Evolutionary conservation across 2,329 filamentous ascomycete species (phyloP).

Genomic region (Cyphellophora europaea): DNA sequence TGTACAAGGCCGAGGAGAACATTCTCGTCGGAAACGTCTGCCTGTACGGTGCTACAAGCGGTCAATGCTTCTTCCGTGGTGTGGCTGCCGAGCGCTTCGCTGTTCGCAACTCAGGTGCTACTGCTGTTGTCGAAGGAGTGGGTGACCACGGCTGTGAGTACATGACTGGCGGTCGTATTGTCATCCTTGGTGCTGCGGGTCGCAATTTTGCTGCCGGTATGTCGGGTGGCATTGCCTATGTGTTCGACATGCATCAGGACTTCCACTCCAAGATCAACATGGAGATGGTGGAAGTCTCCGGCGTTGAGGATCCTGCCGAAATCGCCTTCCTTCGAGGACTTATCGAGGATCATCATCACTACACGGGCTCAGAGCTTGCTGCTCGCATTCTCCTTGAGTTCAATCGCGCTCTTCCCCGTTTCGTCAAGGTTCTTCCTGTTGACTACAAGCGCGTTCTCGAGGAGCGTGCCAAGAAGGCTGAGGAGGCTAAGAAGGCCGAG

Average conservation of each 20-base stretch:
- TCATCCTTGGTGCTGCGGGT: constrained; percentile 79
- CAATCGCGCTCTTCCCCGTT: constrained; percentile 77
- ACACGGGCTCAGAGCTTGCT: constrained; percentile 90
- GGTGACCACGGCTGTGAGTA: constrained; percentile 97
- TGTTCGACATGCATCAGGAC: constrained; percentile 81
- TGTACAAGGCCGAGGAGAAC: constrained; percentile 95
- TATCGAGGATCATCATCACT: constrained; percentile 95
- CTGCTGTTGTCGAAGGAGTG: constrained; percentile 89
- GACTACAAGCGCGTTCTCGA: constrained; percentile 91
- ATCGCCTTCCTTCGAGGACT: constrained; percentile 84
- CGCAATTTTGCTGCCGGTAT: constrained; percentile 98
- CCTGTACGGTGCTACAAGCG: constrained; percentile 84
- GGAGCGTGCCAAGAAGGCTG: constrained; percentile 78
- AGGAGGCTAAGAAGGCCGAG: constrained; percentile 73
- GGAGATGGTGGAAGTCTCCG: constrained; percentile 90
- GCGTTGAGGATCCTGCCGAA: constrained; percentile 74
- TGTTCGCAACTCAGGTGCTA: constrained; percentile 91
- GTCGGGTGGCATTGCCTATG: constrained; percentile 95
- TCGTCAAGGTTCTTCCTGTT: constrained; percentile 85
- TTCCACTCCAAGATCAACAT: constrained; percentile 90
- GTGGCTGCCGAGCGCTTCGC: constrained; percentile 93
- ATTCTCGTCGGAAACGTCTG: constrained; percentile 89
- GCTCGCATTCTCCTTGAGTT: constrained; percentile 93
- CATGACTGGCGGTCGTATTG: constrained; percentile 91
- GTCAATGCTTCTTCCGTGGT: constrained; percentile 94